Evolutionary conservation across 352 stramenopile genomes (phyloP).

Genomic region (Phytophthora pluvialis): DNA sequence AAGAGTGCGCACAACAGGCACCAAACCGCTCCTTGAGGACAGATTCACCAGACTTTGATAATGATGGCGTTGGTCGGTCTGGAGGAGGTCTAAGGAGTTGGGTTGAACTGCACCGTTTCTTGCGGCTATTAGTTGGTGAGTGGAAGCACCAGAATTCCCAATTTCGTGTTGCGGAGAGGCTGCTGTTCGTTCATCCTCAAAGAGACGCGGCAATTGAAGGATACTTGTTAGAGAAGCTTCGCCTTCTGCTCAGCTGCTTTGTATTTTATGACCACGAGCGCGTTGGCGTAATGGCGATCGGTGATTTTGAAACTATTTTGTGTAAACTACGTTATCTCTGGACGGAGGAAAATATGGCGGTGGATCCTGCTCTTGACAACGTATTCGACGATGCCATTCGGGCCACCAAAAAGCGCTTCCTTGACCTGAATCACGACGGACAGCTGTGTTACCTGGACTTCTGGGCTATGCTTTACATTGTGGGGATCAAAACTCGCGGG

Average conservation of each 20-base stretch:
- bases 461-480: constrained; percentile 85
- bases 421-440: constrained; percentile 61
- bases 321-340: constrained; percentile 70
- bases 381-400: constrained; percentile 64
- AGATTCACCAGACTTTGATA: constrained; percentile 14
- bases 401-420: constrained; percentile 53
- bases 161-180: constrained; percentile 56
- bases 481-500: constrained; percentile 55
- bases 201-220: constrained; percentile 17
- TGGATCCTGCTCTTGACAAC: constrained; percentile 24
- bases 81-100: constrained; percentile 28
- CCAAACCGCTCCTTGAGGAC: constrained; percentile 19
- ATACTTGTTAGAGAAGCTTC: constrained; percentile 57
- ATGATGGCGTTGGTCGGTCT: background rate
- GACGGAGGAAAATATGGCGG: constrained; percentile 42
- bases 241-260: constrained; percentile 72
- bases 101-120: constrained; percentile 74
- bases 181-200: constrained; percentile 53
- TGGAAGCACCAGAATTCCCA: constrained; percentile 71
- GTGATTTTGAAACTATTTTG: constrained; percentile 64
- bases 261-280: constrained; percentile 78
- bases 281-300: constrained; percentile 46
- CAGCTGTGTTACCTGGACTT: constrained; percentile 84
- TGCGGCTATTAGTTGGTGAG: constrained; percentile 69
- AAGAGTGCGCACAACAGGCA: constrained; percentile 59